These are phyloP conservation scores for Biancaea sappan DNA, from an alignment of 306 rosid species.

Conservation along the genomic window DNA sequence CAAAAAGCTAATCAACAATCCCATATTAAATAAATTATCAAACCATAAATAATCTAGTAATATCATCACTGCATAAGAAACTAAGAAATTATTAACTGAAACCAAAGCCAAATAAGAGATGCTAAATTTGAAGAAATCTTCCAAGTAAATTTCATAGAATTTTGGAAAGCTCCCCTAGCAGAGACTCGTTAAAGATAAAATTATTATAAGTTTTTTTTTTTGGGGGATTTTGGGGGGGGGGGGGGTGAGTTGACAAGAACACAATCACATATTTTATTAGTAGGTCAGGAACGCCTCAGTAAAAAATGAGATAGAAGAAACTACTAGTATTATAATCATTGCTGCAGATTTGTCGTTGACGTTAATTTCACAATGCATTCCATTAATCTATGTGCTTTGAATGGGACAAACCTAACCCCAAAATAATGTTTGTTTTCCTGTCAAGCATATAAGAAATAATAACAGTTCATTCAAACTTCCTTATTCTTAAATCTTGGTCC, in stretches of 20 bases:
- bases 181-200: neutral
- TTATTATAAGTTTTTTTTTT: neutral
- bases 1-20: neutral
- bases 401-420: neutral
- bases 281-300: neutral
- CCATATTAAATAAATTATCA: conserved; percentile 6
- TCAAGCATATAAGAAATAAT: neutral
- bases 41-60: neutral
- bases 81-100: neutral
- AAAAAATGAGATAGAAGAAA: neutral
- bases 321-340: neutral
- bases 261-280: neutral
- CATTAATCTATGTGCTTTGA: neutral
- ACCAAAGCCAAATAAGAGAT: neutral
- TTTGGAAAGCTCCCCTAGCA: neutral
- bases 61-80: neutral
- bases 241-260: neutral
- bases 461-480: neutral
- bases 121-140: neutral
- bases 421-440: neutral
- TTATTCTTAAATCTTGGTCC: neutral
- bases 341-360: neutral
- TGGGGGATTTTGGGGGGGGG: neutral
- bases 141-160: neutral
- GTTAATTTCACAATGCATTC: neutral